phyloP scores from a whole-genome alignment of 225 moss, liverwort and hornwort genomes.

The Pseudoscleropodium purum region DNA sequence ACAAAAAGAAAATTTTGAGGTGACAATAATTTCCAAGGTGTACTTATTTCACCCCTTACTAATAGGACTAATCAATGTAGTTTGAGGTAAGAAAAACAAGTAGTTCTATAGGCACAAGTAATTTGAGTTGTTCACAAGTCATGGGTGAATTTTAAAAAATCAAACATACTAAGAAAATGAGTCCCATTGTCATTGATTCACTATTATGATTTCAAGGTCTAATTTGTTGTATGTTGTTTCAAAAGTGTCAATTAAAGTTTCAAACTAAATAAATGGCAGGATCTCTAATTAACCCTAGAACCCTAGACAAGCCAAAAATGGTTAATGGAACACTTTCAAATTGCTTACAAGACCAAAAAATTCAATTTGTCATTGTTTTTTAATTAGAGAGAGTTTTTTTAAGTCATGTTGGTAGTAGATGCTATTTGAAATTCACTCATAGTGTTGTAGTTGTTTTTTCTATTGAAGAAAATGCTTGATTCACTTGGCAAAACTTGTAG shows the following conservation, averaged over 20 bases:
- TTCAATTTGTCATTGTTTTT: no score
- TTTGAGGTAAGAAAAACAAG: no score
- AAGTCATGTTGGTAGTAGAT: fast-evolving
- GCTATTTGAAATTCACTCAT: neutral
- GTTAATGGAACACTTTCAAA: neutral
- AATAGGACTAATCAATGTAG: neutral
- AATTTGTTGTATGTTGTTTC: neutral
- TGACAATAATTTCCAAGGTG: neutral
- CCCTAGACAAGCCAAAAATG: neutral
- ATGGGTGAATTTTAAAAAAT: fast-evolving
- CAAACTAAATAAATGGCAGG: fast-evolving
- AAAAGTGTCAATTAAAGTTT: neutral
- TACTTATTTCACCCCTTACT: neutral
- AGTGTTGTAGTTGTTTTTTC: no score
- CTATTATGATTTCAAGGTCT: neutral
- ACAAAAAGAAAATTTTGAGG: neutral
- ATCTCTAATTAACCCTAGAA: neutral
- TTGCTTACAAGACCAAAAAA: neutral
- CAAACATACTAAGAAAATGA: neutral
- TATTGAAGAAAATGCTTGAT: neutral
- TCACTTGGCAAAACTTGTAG: no score
- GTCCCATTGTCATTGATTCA: fast-evolving
- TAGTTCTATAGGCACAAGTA: neutral
- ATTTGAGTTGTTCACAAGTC: neutral
- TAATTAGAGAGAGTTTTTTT: neutral